Conservation (phyloP, 176 grass and related monocot genomes). For the Themeda triandra region DNA sequence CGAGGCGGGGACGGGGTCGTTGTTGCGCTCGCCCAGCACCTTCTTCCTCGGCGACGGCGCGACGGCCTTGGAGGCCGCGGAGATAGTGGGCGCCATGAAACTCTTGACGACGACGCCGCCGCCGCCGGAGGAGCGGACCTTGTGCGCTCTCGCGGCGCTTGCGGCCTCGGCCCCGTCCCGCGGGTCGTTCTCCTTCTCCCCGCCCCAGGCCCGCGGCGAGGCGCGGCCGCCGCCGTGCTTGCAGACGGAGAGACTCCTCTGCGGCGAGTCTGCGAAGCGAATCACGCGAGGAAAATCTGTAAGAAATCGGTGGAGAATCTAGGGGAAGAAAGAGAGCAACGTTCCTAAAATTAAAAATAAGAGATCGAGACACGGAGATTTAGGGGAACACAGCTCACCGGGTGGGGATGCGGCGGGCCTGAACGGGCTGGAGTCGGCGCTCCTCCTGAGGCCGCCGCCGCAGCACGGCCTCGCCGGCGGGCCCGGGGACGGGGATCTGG, state of each 20-base stretch:
- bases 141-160: constrained; percentile 9
- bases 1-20: constrained; percentile 1
- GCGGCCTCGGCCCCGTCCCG: constrained; percentile 2
- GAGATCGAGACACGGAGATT: neutral
- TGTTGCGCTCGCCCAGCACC: constrained; percentile 69
- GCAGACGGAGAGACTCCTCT: constrained; percentile 29
- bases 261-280: constrained; percentile 39
- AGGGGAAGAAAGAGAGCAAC: neutral
- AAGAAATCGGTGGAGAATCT: neutral
- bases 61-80: constrained; percentile 73
- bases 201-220: constrained; percentile 22
- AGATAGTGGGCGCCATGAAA: constrained; percentile 97
- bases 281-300: neutral
- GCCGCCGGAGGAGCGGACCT: neutral
- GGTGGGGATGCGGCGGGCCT: neutral
- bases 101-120: constrained; percentile 36
- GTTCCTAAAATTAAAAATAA: too few relatives aligned
- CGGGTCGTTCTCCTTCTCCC: constrained; percentile 68
- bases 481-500: constrained; percentile 46
- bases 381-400: too few relatives aligned
- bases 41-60: constrained; percentile 49
- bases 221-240: constrained; percentile 24
- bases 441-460: constrained; percentile 10
- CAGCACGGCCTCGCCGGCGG: constrained; percentile 17
- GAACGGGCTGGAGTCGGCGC: constrained; percentile 53